phyloP scores from a whole-genome alignment of 179 eudicot species.

The Beta corolliflora region DNA sequence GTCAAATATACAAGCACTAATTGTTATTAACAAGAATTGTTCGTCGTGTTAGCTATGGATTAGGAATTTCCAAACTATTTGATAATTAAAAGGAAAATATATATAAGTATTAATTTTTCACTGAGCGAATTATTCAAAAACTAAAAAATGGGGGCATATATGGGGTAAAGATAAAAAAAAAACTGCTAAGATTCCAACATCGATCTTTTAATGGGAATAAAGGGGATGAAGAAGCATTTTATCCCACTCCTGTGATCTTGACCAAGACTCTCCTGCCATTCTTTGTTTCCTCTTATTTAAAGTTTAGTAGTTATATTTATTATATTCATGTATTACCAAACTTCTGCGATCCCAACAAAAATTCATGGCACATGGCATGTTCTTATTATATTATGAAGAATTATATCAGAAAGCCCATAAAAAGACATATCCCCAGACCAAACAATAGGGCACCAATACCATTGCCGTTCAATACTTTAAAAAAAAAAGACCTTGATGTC shows the following conservation, averaged over 20 bases:
- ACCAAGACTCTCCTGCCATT: conserved; percentile 48
- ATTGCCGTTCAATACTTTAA: neutral
- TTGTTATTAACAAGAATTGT: too few species aligned
- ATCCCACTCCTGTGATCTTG: conserved; percentile 54
- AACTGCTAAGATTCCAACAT: conserved; percentile 52
- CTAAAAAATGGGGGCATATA: conserved; percentile 22
- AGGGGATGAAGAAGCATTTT: conserved; percentile 48
- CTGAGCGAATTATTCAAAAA: too few species aligned
- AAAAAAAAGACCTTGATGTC: neutral
- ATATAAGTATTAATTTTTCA: too few species aligned
- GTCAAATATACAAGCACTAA: too few species aligned
- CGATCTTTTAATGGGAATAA: conserved; percentile 40
- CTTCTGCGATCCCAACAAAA: conserved; percentile 40
- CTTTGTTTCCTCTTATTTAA: conserved; percentile 31
- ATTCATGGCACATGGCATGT: conserved; percentile 43
- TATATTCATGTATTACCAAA: conserved; percentile 17
- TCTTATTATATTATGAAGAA: conserved; percentile 7
- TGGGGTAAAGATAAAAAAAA: conserved; percentile 44
- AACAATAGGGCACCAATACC: conserved; percentile 23
- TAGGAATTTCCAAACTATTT: too few species aligned
- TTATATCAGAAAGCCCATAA: conserved; percentile 18
- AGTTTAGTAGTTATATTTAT: neutral
- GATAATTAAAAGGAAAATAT: too few species aligned
- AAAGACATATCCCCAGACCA: conserved; percentile 17
- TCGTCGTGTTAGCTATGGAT: too few species aligned